Conservation (phyloP, 1,284 basidiomycete genomes). For the Naganishia albida region DNA sequence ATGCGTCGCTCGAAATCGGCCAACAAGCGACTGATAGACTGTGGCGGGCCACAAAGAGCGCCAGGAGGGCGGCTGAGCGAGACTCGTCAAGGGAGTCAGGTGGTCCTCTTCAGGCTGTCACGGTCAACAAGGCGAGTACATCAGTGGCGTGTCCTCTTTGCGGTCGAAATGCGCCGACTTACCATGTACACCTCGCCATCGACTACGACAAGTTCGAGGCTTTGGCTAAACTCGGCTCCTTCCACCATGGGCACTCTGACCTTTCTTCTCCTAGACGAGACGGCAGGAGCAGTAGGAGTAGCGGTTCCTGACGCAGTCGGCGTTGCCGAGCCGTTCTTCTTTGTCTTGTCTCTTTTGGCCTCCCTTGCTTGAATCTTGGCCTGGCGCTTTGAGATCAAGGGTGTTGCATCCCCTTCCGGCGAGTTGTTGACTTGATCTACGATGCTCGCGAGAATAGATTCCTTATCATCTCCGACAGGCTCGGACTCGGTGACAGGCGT, state of each 20-base stretch:
- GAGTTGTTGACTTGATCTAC: conserved; percentile 12
- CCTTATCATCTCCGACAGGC: conserved; percentile 2
- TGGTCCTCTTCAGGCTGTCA: conserved; percentile 49
- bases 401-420: background rate
- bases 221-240: conserved; percentile 40
- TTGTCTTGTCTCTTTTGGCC: conserved; percentile 31
- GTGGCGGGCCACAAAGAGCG: conserved; percentile 47
- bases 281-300: background rate
- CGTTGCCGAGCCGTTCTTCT: conserved; percentile 7
- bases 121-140: too few species aligned
- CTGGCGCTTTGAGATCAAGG: conserved; percentile 27
- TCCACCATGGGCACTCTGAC: conserved; percentile 52
- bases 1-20: conserved; percentile 20
- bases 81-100: conserved; percentile 44
- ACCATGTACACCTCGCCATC: conserved; percentile 50
- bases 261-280: conserved; percentile 41
- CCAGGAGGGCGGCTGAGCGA: conserved; percentile 43
- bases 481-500: conserved; percentile 23
- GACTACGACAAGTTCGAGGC: conserved; percentile 50
- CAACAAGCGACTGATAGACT: conserved; percentile 35
- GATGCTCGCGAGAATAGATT: conserved; percentile 32
- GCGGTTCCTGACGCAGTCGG: conserved; percentile 1
- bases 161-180: conserved; percentile 33
- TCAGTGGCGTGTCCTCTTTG: too few species aligned
- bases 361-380: conserved; percentile 25